A percentile compares a stretch with the other conserved stretches of the same genome.
These are phyloP conservation scores for Xylaria sp. DNA, from an alignment of 2,329 filamentous ascomycete species.

Conservation along the genomic window DNA sequence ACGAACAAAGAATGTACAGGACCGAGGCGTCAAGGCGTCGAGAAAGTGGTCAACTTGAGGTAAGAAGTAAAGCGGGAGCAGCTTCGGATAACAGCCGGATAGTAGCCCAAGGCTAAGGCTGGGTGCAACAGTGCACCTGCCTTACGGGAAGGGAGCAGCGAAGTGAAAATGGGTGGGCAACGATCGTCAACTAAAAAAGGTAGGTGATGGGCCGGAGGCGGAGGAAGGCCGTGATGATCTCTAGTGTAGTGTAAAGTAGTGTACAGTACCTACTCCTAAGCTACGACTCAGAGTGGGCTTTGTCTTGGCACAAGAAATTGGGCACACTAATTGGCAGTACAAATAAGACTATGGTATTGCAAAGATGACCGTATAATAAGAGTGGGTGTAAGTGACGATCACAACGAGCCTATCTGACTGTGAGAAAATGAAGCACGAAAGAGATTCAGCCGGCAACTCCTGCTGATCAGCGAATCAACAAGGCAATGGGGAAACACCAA, in stretches of 20 bases:
- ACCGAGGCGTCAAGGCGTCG: slow-evolving; percentile 27
- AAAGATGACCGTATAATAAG: slow-evolving; percentile 2
- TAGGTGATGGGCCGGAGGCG: slow-evolving; percentile 43
- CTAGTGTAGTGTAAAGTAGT: slow-evolving; percentile 21
- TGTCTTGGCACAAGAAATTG: slow-evolving; percentile 41
- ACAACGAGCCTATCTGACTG: slow-evolving; percentile 22
- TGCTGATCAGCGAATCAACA: neutral
- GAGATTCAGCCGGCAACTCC: neutral
- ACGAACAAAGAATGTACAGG: slow-evolving; percentile 30
- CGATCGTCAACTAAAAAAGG: slow-evolving; percentile 47
- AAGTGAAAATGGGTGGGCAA: slow-evolving; percentile 29
- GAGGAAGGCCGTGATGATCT: slow-evolving; percentile 38
- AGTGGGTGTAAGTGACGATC: slow-evolving; percentile 29
- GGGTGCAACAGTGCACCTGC: slow-evolving; percentile 21
- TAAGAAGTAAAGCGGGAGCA: slow-evolving; percentile 10
- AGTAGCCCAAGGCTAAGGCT: slow-evolving; percentile 18
- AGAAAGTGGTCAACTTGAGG: neutral
- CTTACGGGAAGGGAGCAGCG: slow-evolving; percentile 7
- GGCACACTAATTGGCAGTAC: slow-evolving; percentile 15
- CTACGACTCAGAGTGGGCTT: slow-evolving; percentile 29
- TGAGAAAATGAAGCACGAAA: neutral
- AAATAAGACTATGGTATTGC: no score
- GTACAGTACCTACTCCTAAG: neutral
- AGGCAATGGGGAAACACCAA: neutral
- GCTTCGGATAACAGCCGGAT: slow-evolving; percentile 25